phyloP scores from a whole-genome alignment of 345 rosid genomes.

The Zanthoxylum bungeanum region DNA sequence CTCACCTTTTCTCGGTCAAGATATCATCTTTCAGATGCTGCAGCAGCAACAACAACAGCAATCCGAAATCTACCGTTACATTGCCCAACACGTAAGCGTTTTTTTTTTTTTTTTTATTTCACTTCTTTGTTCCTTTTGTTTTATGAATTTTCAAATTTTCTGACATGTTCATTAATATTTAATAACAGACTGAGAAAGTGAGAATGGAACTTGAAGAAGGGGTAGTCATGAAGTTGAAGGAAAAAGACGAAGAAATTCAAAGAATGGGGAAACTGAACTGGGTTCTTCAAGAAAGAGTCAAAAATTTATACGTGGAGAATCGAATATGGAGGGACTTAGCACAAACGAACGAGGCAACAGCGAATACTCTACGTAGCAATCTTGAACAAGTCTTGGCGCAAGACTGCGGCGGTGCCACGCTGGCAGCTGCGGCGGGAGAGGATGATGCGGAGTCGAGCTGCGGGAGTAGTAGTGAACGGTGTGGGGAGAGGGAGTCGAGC shows the following conservation, averaged over 20 bases:
- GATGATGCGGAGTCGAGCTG: conserved; percentile 66
- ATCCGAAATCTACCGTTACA: conserved; percentile 48
- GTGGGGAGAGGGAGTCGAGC: conserved; percentile 65
- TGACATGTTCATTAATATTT: neutral
- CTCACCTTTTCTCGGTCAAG: conserved; percentile 35
- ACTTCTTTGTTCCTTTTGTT: neutral
- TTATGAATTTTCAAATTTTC: neutral
- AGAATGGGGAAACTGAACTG: conserved; percentile 53
- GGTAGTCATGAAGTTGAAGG: conserved; percentile 39
- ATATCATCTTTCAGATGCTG: conserved; percentile 39
- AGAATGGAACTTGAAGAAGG: conserved; percentile 55
- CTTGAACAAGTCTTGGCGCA: conserved; percentile 64
- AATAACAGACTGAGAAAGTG: conserved; percentile 51
- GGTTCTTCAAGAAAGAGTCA: conserved; percentile 61
- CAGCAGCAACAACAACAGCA: conserved; percentile 65
- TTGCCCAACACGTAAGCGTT: conserved; percentile 50
- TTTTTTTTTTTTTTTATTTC: neutral
- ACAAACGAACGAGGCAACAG: conserved; percentile 63
- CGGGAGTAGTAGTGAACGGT: conserved; percentile 59
- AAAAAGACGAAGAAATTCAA: conserved; percentile 64
- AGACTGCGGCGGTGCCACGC: conserved; percentile 16
- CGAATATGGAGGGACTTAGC: conserved; percentile 69
- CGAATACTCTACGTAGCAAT: conserved; percentile 52
- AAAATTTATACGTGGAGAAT: conserved; percentile 48
- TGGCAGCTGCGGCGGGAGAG: conserved; percentile 17